Evolutionary conservation across 371 early-diverging fungal genomes (phyloP), one percentile per base, ranked within the genome.

Genomic region (Mucor piriformis): DNA sequence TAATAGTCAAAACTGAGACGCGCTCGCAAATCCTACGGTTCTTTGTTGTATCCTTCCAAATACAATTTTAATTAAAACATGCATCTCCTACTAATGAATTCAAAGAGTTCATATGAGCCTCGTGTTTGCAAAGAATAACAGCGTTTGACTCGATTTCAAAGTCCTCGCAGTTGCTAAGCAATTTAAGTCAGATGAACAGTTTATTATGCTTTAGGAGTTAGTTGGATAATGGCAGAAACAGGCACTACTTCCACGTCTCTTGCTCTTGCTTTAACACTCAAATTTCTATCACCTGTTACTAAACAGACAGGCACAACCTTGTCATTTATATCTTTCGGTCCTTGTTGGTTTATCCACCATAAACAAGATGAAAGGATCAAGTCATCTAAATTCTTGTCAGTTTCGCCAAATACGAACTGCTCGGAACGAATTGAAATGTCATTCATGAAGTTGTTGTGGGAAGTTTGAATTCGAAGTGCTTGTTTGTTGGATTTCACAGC

Each of bases 211-310:
- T 61, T 54, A 2, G 67, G 70, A 2, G 76, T 74, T 20, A 77
- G 35, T 34, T 72, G 72, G 53, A 74, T 74, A 32, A 77, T 61
- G 1, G 69, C 79, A 44, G 73, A 69, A 1, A 78, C 73, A 43
- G 79, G 76, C n/a, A 75, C 70, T 0, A 88, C 86, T 47, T 85
- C 78, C 0, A 88, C 79, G 29, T 76, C 83, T 52, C 86, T 70
- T 6, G 86, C 85, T 42, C 86, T 77, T 1, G 88, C 88, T 56
- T 88, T 88, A 32, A 88, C 83, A 23, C 86, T 81, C 27, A 88
- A 61, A 50, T 88, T 88, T 40, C 86, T 77, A 66, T 88, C 88
- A 29, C 82, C 84, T 16, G 88, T 88, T 15, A 88, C 82, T 24
- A 88, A 63, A 53, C 82, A 85, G n/a, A 83, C 80, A 23, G 71